Percentiles rank a stretch among this genome's conserved stretches.
Evolutionary conservation across 2,329 filamentous ascomycete species (phyloP).

Genomic region (Cladosporium velox): DNA sequence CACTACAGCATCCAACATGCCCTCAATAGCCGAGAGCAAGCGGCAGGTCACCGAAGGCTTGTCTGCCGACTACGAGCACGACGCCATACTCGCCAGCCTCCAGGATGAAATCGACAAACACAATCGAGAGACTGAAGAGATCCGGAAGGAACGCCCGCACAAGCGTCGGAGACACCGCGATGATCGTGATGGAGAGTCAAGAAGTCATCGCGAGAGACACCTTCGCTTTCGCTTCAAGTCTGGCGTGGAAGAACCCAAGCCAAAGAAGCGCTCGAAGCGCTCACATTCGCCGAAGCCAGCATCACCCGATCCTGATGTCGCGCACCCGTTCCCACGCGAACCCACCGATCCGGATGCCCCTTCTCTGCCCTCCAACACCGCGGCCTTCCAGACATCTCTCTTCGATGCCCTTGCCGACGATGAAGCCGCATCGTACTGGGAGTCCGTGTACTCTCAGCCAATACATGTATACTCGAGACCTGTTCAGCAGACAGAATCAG

Average conservation of each 20-base stretch:
- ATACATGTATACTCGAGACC: conserved; percentile 81
- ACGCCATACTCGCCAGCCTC: conserved; percentile 34
- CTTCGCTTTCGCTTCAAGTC: conserved; percentile 36
- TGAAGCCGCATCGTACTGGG: conserved; percentile 93
- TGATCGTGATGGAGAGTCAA: conserved; percentile 15
- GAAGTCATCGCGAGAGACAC: conserved; percentile 2
- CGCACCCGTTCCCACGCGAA: conserved; percentile 39
- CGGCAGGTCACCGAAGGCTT: conserved; percentile 34
- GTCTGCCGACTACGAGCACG: conserved; percentile 33
- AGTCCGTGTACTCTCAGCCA: conserved; percentile 93
- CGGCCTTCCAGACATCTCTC: conserved; percentile 86
- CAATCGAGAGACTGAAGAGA: conserved; percentile 26
- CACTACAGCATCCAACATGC: conserved; percentile 27
- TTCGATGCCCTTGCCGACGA: conserved; percentile 98
- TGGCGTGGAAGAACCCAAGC: conserved; percentile 28
- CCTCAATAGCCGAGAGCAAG: conserved; percentile 37
- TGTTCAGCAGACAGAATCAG: conserved; percentile 50
- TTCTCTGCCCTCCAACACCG: conserved; percentile 44
- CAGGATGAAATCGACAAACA: conserved; percentile 39
- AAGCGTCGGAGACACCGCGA: conserved; percentile 22
- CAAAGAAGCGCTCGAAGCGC: conserved; percentile 28
- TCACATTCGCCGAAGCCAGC: conserved; percentile 15
- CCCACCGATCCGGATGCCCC: conserved; percentile 27
- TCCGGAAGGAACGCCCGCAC: conserved; percentile 17
- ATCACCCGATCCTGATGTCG: conserved; percentile 22